phyloP scores from a whole-genome alignment of 371 early-diverging fungal genomes.

The Dichotomocladium elegans region DNA sequence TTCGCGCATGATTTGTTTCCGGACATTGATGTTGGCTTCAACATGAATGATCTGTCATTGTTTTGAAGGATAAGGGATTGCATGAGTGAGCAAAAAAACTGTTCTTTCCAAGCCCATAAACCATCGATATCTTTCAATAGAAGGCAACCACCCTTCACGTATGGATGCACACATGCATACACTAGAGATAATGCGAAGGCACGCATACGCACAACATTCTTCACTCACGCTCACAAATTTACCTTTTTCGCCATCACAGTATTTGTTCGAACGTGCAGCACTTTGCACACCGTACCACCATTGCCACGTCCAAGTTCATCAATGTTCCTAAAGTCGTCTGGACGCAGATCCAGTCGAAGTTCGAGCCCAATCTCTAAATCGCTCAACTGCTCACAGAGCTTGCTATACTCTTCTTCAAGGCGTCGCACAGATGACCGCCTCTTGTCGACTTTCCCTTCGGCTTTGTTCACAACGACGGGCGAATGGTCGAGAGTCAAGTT shows the following conservation, averaged over 20 bases:
- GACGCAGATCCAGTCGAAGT: constrained; percentile 72
- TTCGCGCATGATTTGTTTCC: constrained; percentile 85
- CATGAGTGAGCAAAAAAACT: not conserved
- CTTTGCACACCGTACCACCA: constrained; percentile 82
- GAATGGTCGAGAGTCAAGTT: constrained; percentile 55
- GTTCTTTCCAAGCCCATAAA: too few relatives aligned
- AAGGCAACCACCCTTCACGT: too few relatives aligned
- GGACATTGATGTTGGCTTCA: constrained; percentile 63
- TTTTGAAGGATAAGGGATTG: not conserved
- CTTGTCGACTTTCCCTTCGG: constrained; percentile 5
- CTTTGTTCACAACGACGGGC: constrained; percentile 31
- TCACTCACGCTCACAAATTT: constrained; percentile 5
- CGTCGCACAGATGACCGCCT: constrained; percentile 10
- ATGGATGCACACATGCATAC: too few relatives aligned
- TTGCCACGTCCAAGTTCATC: constrained; percentile 83
- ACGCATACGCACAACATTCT: not conserved
- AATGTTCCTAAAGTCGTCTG: constrained; percentile 77
- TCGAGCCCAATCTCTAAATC: constrained; percentile 73
- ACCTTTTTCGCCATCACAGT: constrained; percentile 88
- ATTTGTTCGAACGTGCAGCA: constrained; percentile 71
- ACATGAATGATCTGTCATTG: constrained; percentile 73
- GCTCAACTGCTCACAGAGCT: constrained; percentile 44
- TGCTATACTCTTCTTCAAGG: constrained; percentile 26
- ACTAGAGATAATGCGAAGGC: not conserved
- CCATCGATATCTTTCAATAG: too few relatives aligned